Evolutionary conservation across 805 yeast species (phyloP).

Genomic region (Maudiozyma serrabonitensis): DNA sequence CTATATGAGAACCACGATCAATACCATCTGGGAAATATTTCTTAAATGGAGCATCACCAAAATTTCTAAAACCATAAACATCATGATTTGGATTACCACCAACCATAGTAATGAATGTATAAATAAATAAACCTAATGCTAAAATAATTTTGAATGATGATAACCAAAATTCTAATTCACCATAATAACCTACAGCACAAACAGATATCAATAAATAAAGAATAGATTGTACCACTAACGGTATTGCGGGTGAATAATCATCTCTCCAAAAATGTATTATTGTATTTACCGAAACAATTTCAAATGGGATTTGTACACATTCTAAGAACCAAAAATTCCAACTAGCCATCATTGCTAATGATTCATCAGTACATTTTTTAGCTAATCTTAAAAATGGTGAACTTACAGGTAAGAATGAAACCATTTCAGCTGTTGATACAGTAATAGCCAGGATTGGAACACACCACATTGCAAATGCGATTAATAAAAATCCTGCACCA

Average conservation of each 20-base stretch:
- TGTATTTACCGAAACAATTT: conserved; percentile 70
- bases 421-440: conserved; percentile 68
- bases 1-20: conserved; percentile 25
- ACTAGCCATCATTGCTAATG: conserved; percentile 65
- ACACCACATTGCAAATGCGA: conserved; percentile 62
- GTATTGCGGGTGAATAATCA: conserved; percentile 63
- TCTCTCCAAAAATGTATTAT: conserved; percentile 75
- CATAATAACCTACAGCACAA: conserved; percentile 66
- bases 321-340: conserved; percentile 74
- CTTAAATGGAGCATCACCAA: conserved; percentile 48
- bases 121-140: conserved; percentile 65
- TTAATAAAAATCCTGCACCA: conserved; percentile 60
- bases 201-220: conserved; percentile 56
- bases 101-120: conserved; percentile 72
- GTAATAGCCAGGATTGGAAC: conserved; percentile 59
- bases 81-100: conserved; percentile 78
- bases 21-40: conserved; percentile 43
- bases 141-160: conserved; percentile 64
- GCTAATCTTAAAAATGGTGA: conserved; percentile 72
- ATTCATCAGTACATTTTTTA: conserved; percentile 66
- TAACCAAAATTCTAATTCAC: conserved; percentile 76
- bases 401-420: conserved; percentile 61
- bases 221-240: conserved; percentile 55
- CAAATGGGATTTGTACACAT: conserved; percentile 73
- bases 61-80: conserved; percentile 49